These are phyloP conservation scores for Arthrobotrys conoides DNA, from an alignment of 2,329 filamentous ascomycete genomes.

Conservation along the genomic window DNA sequence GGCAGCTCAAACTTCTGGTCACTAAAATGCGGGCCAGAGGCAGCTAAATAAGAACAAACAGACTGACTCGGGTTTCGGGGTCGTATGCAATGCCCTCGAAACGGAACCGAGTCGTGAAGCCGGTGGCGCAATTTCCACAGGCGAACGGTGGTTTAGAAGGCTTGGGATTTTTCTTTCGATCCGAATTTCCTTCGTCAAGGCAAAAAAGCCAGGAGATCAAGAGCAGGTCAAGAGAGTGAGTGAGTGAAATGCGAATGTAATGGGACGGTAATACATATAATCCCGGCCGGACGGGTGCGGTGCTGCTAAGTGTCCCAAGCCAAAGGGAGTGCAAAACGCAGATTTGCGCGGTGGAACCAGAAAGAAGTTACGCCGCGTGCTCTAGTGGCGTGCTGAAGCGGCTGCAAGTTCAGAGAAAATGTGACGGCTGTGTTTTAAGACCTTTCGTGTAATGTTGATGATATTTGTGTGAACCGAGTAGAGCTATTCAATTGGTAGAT, in stretches of 20 bases:
- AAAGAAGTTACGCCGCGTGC: slow-evolving; percentile 55
- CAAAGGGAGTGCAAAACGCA: slow-evolving; percentile 41
- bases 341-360: slow-evolving; percentile 47
- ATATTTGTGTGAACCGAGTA: slow-evolving; percentile 40
- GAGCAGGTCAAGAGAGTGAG: slow-evolving; percentile 39
- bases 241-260: slow-evolving; percentile 31
- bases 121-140: slow-evolving; percentile 61
- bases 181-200: slow-evolving; percentile 32
- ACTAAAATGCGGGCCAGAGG: slow-evolving; percentile 56
- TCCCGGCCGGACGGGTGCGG: slow-evolving; percentile 41
- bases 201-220: slow-evolving; percentile 27
- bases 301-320: slow-evolving; percentile 41
- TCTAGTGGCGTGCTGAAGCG: slow-evolving; percentile 57
- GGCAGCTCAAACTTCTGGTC: slow-evolving; percentile 58
- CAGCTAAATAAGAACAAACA: slow-evolving; percentile 50
- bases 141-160: slow-evolving; percentile 57
- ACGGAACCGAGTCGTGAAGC: slow-evolving; percentile 52
- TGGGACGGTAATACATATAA: slow-evolving; percentile 45
- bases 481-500: slow-evolving; percentile 57
- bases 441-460: slow-evolving; percentile 58
- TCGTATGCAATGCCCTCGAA: slow-evolving; percentile 58
- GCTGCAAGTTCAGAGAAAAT: slow-evolving; percentile 55
- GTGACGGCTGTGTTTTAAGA: slow-evolving; percentile 54
- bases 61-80: slow-evolving; percentile 48
- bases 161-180: slow-evolving; percentile 44